Conservation (phyloP, 1,284 basidiomycete genomes). For the Malassezia globosa region DNA sequence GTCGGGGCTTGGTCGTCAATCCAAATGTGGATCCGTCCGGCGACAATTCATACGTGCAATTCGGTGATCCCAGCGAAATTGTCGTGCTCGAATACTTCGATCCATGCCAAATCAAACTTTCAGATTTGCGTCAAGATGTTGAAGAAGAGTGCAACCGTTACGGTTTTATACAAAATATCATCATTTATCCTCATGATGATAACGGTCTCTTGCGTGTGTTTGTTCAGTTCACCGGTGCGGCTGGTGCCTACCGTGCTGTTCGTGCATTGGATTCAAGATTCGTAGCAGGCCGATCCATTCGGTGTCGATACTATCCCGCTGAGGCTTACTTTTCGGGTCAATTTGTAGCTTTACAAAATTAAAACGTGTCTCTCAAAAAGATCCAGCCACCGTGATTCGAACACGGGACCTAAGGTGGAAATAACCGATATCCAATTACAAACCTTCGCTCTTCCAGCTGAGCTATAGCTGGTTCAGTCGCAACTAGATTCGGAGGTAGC, state of each 20-base stretch:
- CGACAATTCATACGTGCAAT: constrained; percentile 8
- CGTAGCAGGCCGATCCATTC: not conserved
- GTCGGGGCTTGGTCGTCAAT: constrained; percentile 17
- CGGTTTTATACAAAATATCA: constrained; percentile 25
- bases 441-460: constrained; percentile 23
- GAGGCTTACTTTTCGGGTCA: not conserved
- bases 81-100: constrained; percentile 13
- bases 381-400: constrained; percentile 23
- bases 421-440: constrained; percentile 17
- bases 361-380: too few species aligned
- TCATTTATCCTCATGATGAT: constrained; percentile 8
- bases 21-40: constrained; percentile 4
- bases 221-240: constrained; percentile 31
- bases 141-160: constrained; percentile 26
- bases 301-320: constrained; percentile 2
- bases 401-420: constrained; percentile 22
- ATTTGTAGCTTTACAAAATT: not conserved
- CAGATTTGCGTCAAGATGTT: constrained; percentile 19
- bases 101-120: constrained; percentile 1
- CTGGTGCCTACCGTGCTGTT: constrained; percentile 29
- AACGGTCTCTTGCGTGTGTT: constrained; percentile 23
- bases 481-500: too few species aligned
- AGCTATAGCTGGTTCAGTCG: constrained; percentile 18
- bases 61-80: constrained; percentile 20
- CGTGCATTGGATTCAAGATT: constrained; percentile 26